Percentiles rank a stretch among this genome's conserved stretches.
These are phyloP conservation scores for Hypholoma fasciculare DNA, from an alignment of 768 basidiomycete genomes.

Conservation along the genomic window DNA sequence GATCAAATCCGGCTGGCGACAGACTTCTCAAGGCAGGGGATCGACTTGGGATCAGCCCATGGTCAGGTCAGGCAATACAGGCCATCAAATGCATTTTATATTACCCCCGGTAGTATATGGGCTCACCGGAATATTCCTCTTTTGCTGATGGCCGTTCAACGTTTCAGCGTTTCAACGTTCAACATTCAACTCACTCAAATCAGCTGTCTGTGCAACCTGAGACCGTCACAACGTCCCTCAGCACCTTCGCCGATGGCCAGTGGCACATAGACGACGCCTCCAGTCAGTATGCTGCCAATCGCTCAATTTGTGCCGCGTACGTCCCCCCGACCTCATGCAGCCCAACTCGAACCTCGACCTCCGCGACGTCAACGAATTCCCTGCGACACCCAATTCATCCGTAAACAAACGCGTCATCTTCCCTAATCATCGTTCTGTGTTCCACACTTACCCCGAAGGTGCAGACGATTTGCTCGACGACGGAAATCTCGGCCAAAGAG, in stretches of 20 bases:
- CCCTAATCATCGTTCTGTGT: constrained; percentile 71
- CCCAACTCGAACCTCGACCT: constrained; percentile 66
- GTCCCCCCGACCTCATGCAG: constrained; percentile 49
- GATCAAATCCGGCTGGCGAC: too few relatives aligned
- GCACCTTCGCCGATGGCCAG: not conserved
- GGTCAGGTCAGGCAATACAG: too few relatives aligned
- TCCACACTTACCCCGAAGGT: constrained; percentile 40
- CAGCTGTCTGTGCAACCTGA: constrained; percentile 8
- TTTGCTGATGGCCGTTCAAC: too few relatives aligned
- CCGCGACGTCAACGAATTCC: constrained; percentile 52
- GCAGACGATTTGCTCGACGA: constrained; percentile 31
- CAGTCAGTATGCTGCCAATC: not conserved
- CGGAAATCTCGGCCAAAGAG: too few relatives aligned
- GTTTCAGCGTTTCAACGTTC: too few relatives aligned
- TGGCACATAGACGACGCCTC: constrained; percentile 10
- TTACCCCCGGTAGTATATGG: too few relatives aligned
- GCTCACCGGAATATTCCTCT: too few relatives aligned
- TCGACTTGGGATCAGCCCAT: too few relatives aligned
- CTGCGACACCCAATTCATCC: constrained; percentile 49
- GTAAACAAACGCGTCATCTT: constrained; percentile 64
- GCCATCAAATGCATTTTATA: too few relatives aligned
- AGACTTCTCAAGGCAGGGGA: too few relatives aligned
- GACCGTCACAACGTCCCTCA: constrained; percentile 9
- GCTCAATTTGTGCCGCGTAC: not conserved
- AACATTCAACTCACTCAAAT: too few relatives aligned